A percentile compares a stretch with the other conserved stretches of the same genome.
These are phyloP conservation scores for Alternaria gansuensis DNA, from an alignment of 2,329 filamentous ascomycete genomes.

Conservation along the genomic window DNA sequence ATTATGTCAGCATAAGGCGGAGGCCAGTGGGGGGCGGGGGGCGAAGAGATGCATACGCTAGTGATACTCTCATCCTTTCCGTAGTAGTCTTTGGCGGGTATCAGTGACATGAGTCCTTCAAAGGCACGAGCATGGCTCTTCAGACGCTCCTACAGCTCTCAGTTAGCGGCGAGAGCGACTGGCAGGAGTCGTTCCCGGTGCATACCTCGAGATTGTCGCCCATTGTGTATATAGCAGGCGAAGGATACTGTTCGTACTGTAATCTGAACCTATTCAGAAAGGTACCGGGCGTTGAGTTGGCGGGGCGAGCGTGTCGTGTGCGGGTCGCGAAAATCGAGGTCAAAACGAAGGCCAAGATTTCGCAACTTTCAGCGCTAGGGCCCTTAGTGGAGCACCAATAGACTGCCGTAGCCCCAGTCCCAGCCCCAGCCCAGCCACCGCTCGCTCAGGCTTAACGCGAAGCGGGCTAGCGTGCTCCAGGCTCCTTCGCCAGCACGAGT, in stretches of 20 bases:
- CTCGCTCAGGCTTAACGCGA: conserved; percentile 9
- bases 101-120: conserved; percentile 84
- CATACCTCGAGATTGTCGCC: conserved; percentile 56
- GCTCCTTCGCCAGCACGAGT: conserved; percentile 19
- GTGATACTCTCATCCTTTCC: conserved; percentile 72
- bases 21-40: conserved; percentile 15
- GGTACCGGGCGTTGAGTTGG: conserved; percentile 20
- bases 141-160: conserved; percentile 59
- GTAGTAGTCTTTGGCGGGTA: conserved; percentile 91
- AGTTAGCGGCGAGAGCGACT: conserved; percentile 41
- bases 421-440: conserved; percentile 5
- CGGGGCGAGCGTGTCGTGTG: conserved; percentile 41
- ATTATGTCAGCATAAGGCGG: conserved; percentile 22
- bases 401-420: conserved; percentile 11
- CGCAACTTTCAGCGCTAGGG: conserved; percentile 34
- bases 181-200: conserved; percentile 32
- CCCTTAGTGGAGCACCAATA: conserved; percentile 24
- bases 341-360: conserved; percentile 35
- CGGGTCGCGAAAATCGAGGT: conserved; percentile 35
- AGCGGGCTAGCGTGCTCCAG: conserved; percentile 20
- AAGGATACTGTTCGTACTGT: not conserved
- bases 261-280: not conserved
- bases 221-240: conserved; percentile 34
- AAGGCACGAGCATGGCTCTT: conserved; percentile 75
- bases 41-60: conserved; percentile 68